These are phyloP conservation scores for Penicillium janthinellum DNA, from an alignment of 2,329 filamentous ascomycete genomes.

Conservation along the genomic window DNA sequence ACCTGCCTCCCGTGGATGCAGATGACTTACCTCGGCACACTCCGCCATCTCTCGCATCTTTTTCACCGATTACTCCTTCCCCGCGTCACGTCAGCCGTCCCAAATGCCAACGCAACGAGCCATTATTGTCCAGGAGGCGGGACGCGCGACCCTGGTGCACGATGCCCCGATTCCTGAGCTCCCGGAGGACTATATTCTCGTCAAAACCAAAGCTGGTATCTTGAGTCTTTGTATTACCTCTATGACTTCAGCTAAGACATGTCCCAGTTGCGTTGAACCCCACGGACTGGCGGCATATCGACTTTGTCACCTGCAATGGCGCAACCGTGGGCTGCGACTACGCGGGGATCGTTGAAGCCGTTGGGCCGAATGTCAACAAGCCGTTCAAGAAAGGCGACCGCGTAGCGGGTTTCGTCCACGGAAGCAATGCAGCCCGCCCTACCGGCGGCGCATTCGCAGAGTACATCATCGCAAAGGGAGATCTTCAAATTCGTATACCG, in stretches of 20 bases:
- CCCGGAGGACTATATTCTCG: conserved; percentile 53
- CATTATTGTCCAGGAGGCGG: conserved; percentile 16
- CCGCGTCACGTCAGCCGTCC: background rate
- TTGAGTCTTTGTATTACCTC: background rate
- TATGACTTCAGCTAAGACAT: background rate
- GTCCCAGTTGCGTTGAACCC: conserved; percentile 53
- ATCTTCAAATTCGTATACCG: conserved; percentile 50
- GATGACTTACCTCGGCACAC: background rate
- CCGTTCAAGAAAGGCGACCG: conserved; percentile 53
- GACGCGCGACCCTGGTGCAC: conserved; percentile 8
- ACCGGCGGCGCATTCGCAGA: conserved; percentile 57
- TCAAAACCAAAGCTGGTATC: conserved; percentile 45
- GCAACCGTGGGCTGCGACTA: conserved; percentile 54
- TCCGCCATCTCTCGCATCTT: background rate
- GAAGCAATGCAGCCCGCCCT: conserved; percentile 40
- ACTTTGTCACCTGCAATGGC: conserved; percentile 34
- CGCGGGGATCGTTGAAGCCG: conserved; percentile 48
- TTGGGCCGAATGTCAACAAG: conserved; percentile 27
- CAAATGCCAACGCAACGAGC: conserved; percentile 15
- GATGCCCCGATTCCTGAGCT: conserved; percentile 41
- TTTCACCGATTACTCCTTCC: background rate
- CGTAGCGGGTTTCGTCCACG: conserved; percentile 54
- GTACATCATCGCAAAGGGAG: conserved; percentile 54
- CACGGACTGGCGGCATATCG: conserved; percentile 41
- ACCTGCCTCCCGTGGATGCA: background rate